These are phyloP conservation scores for Leccinum fuscescens DNA, from an alignment of 1,284 basidiomycete species.

Conservation along the genomic window DNA sequence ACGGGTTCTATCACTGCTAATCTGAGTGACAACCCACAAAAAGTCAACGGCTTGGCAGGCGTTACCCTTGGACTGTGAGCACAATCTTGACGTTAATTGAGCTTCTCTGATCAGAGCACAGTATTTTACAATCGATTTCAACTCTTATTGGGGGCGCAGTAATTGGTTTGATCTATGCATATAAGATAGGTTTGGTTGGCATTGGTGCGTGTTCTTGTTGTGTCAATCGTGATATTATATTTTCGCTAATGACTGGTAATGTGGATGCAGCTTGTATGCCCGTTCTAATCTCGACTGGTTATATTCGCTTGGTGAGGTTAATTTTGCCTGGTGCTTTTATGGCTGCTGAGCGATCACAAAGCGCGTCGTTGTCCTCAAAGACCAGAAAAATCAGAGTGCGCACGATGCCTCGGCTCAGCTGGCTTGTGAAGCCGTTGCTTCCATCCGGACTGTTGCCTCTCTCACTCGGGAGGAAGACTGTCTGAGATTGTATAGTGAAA, in stretches of 20 bases:
- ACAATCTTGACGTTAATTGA: too few species aligned
- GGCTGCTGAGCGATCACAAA: neutral
- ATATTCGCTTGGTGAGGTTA: slow-evolving; percentile 73
- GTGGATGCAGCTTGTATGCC: slow-evolving; percentile 74
- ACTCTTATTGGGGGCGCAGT: slow-evolving; percentile 85
- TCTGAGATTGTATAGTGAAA: slow-evolving; percentile 67
- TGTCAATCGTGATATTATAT: neutral
- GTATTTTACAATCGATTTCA: slow-evolving; percentile 71
- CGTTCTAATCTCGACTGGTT: slow-evolving; percentile 80
- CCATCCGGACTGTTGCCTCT: slow-evolving; percentile 91
- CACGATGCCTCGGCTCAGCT: slow-evolving; percentile 77
- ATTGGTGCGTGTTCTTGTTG: slow-evolving; percentile 48
- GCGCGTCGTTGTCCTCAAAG: neutral
- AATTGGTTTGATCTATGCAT: slow-evolving; percentile 80
- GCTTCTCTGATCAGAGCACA: too few species aligned
- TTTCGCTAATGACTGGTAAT: slow-evolving; percentile 18
- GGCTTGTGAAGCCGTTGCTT: slow-evolving; percentile 88
- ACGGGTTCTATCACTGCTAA: slow-evolving; percentile 82
- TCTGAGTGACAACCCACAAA: slow-evolving; percentile 91
- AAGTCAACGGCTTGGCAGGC: slow-evolving; percentile 88
- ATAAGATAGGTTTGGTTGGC: slow-evolving; percentile 76
- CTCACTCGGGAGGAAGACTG: slow-evolving; percentile 86
- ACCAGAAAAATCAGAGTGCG: neutral
- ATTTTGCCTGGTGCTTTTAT: neutral
- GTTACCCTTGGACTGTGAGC: slow-evolving; percentile 87